A percentile compares a stretch with the other conserved stretches of the same genome.
These are phyloP conservation scores for Suhomyces tanzawaensis DNA, from an alignment of 805 yeast species.

Conservation along the genomic window DNA sequence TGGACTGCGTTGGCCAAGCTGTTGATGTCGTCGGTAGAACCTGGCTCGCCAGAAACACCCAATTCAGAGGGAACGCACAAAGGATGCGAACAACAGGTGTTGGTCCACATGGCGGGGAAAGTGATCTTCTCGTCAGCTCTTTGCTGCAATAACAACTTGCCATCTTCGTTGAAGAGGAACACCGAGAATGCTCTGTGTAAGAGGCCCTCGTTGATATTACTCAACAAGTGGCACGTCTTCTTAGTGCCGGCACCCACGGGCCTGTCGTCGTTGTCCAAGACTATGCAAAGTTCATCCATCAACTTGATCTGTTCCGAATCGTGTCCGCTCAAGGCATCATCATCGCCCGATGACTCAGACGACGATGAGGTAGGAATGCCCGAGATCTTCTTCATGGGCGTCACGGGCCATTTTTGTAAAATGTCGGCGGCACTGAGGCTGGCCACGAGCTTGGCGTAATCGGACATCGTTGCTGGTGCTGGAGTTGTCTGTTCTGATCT, in stretches of 20 bases:
- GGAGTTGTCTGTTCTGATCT: too few relatives aligned
- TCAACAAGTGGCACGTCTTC: slow-evolving; percentile 85
- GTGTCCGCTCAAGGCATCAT: slow-evolving; percentile 72
- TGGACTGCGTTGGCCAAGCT: slow-evolving; percentile 56
- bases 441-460: slow-evolving; percentile 54
- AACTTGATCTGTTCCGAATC: slow-evolving; percentile 91
- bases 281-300: slow-evolving; percentile 97
- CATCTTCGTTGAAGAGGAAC: slow-evolving; percentile 79
- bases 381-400: slow-evolving; percentile 58
- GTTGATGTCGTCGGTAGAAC: slow-evolving; percentile 17
- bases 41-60: slow-evolving; percentile 41
- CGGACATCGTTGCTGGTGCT: slow-evolving; percentile 12
- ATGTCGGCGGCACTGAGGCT: slow-evolving; percentile 49
- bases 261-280: slow-evolving; percentile 78
- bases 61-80: slow-evolving; percentile 78
- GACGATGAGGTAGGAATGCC: slow-evolving; percentile 49
- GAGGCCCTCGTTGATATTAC: slow-evolving; percentile 79
- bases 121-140: slow-evolving; percentile 97
- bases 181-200: slow-evolving; percentile 96
- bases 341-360: slow-evolving; percentile 22
- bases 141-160: slow-evolving; percentile 82
- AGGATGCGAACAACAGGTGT: slow-evolving; percentile 98
- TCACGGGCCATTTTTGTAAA: slow-evolving; percentile 57
- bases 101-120: slow-evolving; percentile 96
- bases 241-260: slow-evolving; percentile 95